phyloP scores from a whole-genome alignment of 164 flowering plant genomes.

The Stephania japonica region DNA sequence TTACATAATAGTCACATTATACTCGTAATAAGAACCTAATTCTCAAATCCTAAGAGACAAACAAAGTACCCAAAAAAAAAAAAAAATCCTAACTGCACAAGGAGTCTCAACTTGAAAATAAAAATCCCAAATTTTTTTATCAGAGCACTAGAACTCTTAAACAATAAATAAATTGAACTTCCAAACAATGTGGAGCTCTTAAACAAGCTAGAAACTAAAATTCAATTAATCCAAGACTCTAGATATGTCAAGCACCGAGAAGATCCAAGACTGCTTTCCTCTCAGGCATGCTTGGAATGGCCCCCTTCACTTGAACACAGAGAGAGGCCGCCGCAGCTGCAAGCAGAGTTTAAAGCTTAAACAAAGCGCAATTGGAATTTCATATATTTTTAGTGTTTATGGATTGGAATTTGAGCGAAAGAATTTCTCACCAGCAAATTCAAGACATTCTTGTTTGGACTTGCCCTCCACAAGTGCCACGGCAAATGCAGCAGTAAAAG shows the following conservation, averaged over 20 bases:
- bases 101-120: too few relatives aligned
- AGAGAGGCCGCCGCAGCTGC: conserved; percentile 99
- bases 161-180: too few relatives aligned
- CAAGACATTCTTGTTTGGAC: conserved; percentile 61
- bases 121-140: too few relatives aligned
- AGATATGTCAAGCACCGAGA: conserved; percentile 30
- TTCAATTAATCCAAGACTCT: too few relatives aligned
- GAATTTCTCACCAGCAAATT: conserved; percentile 69
- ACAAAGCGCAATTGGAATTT: background rate
- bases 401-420: background rate
- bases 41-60: too few relatives aligned
- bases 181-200: too few relatives aligned
- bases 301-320: conserved; percentile 98
- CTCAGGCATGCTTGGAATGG: conserved; percentile 97
- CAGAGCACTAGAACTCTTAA: too few relatives aligned
- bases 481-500: conserved; percentile 94
- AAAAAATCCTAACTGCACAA: too few relatives aligned
- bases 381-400: background rate
- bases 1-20: too few relatives aligned
- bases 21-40: too few relatives aligned
- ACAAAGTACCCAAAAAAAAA: too few relatives aligned
- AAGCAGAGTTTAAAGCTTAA: conserved; percentile 5
- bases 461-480: conserved; percentile 90
- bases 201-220: too few relatives aligned
- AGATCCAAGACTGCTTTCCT: conserved; percentile 70